phyloP scores from a whole-genome alignment of 805 yeast species.

The Cyberlindnera americana region DNA sequence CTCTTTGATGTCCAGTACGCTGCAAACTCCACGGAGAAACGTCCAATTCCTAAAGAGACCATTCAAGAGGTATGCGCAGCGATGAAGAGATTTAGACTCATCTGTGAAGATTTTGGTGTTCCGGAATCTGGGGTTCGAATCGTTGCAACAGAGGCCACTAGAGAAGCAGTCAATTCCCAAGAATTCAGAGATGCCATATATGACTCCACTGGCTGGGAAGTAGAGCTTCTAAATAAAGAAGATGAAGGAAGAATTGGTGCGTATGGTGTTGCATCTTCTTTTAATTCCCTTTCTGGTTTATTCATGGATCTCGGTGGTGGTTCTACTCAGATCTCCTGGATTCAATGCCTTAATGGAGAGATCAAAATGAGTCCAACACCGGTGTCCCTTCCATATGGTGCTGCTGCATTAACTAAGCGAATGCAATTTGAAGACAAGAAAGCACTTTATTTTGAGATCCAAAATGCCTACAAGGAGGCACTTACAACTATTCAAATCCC shows the following conservation, averaged over 20 bases:
- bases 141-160: slow-evolving; percentile 72
- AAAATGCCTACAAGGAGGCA: slow-evolving; percentile 46
- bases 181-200: slow-evolving; percentile 54
- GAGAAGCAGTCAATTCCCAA: slow-evolving; percentile 62
- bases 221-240: slow-evolving; percentile 53
- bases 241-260: slow-evolving; percentile 69
- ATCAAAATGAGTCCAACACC: slow-evolving; percentile 53
- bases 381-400: slow-evolving; percentile 69
- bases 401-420: slow-evolving; percentile 61
- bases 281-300: slow-evolving; percentile 61
- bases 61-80: slow-evolving; percentile 59
- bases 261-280: slow-evolving; percentile 72
- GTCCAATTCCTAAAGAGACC: slow-evolving; percentile 55
- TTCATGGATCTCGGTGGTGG: slow-evolving; percentile 77
- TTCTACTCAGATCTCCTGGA: slow-evolving; percentile 67
- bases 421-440: slow-evolving; percentile 48
- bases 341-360: slow-evolving; percentile 52
- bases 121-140: slow-evolving; percentile 56
- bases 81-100: slow-evolving; percentile 61
- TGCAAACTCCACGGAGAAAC: slow-evolving; percentile 36
- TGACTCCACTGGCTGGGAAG: slow-evolving; percentile 64
- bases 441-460: slow-evolving; percentile 50
- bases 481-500: slow-evolving; percentile 52
- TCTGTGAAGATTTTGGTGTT: slow-evolving; percentile 75
- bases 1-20: slow-evolving; percentile 58